Evolutionary conservation across 1,284 basidiomycete genomes (phyloP).

Genomic region (Rhodotorula sp.): DNA sequence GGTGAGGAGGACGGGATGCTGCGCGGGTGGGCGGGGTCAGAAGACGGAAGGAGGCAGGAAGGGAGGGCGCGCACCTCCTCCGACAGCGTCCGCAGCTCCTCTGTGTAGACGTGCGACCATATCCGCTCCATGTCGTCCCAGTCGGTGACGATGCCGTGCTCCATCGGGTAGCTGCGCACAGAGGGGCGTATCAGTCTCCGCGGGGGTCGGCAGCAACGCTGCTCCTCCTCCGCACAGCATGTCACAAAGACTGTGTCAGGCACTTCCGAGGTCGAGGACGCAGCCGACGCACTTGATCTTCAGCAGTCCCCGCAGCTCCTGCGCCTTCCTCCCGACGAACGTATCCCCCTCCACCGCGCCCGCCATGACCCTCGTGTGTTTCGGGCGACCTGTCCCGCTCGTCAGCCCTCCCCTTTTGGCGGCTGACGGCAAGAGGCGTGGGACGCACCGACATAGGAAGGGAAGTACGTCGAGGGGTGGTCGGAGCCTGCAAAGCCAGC

Average conservation of each 20-base stretch:
- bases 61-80: conserved; percentile 72
- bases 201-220: no score
- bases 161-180: conserved; percentile 86
- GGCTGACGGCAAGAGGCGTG: conserved; percentile 37
- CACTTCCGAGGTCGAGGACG: background rate
- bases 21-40: conserved; percentile 14
- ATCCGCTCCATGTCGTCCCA: conserved; percentile 99
- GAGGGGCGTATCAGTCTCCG: background rate
- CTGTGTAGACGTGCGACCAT: conserved; percentile 95
- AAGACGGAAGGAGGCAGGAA: background rate
- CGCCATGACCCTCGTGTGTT: conserved; percentile 95
- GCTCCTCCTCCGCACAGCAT: no score
- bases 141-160: conserved; percentile 68
- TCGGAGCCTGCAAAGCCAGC: conserved; percentile 97
- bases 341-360: conserved; percentile 85
- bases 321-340: conserved; percentile 89
- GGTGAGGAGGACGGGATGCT: conserved; percentile 95
- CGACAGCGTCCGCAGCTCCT: conserved; percentile 88
- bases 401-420: background rate
- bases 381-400: conserved; percentile 72
- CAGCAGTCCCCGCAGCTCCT: conserved; percentile 87
- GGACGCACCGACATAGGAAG: conserved; percentile 78
- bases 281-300: conserved; percentile 63
- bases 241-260: no score
- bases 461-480: conserved; percentile 97